These are phyloP conservation scores for Haplographium delicatum DNA, from an alignment of 495 filamentous ascomycete species.

Conservation along the genomic window DNA sequence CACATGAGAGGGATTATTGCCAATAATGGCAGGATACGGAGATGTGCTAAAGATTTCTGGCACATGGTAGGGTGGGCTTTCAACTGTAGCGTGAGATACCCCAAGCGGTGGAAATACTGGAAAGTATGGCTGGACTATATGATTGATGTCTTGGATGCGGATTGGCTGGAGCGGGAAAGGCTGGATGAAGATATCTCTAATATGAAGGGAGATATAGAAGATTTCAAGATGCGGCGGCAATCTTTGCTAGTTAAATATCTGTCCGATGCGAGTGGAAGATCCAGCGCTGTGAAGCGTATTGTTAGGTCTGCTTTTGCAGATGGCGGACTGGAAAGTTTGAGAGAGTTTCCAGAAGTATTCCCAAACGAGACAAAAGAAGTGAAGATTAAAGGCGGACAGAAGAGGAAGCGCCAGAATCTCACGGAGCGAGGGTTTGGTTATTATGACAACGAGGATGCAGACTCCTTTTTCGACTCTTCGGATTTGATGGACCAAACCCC, in stretches of 20 bases:
- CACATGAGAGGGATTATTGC: slow-evolving; percentile 50
- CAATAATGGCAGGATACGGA: slow-evolving; percentile 63
- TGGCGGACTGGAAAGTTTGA: slow-evolving; percentile 30
- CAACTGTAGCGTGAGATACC: slow-evolving; percentile 72
- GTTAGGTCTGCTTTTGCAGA: slow-evolving; percentile 38
- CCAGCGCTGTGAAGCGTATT: slow-evolving; percentile 34
- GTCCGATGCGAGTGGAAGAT: slow-evolving; percentile 19
- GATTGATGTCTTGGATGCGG: slow-evolving; percentile 69
- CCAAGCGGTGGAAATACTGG: slow-evolving; percentile 77
- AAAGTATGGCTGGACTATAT: slow-evolving; percentile 74
- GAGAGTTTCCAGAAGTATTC: slow-evolving; percentile 44
- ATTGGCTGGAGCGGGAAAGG: slow-evolving; percentile 56
- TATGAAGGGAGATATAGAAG: not conserved
- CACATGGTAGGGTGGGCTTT: slow-evolving; percentile 87
- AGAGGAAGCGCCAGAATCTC: slow-evolving; percentile 46
- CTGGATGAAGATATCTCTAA: slow-evolving; percentile 25
- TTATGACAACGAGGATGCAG: slow-evolving; percentile 22
- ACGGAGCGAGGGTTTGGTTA: slow-evolving; percentile 38
- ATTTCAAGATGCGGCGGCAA: slow-evolving; percentile 19
- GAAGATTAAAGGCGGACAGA: slow-evolving; percentile 36
- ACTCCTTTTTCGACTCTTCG: slow-evolving; percentile 12
- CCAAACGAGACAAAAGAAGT: slow-evolving; percentile 37
- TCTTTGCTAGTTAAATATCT: slow-evolving; percentile 23
- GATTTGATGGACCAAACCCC: slow-evolving; percentile 6
- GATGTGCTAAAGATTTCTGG: slow-evolving; percentile 80